Evolutionary conservation across 441 rosid genomes (phyloP), one percentile per base, ranked within the genome.

Genomic region (Erodium chrysanthum): DNA sequence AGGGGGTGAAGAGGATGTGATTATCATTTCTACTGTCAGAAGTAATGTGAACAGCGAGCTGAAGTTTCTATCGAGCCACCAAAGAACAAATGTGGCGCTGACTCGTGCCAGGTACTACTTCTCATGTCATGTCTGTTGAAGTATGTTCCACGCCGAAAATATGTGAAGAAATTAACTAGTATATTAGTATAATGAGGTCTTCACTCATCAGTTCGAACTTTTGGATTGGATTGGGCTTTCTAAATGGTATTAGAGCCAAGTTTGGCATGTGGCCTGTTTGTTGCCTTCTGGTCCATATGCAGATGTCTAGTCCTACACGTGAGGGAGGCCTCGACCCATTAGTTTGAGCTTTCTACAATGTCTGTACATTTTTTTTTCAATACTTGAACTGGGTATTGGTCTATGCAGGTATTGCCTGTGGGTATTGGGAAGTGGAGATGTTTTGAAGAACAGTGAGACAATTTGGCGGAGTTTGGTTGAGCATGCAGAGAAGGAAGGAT

Each of bases 1-100:
- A 23, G 87, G 85, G 0, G 68, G 75, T 1, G 84, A 83, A 67
- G 79, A 75, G 68, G 84, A 83, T 62, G 58, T 83, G 1, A 74
- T 81, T 29, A 70, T 83, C 0, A 9, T 83, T 0, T 79, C 83
- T 2, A 79, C 80, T 0, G 82, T 79, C 0, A 77, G 80, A 69
- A 75, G 75, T 3, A 74, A 79, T 23, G 10, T 1, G 2, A 10
- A 33, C 0, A 75, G 74, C 58, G 66, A 58, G 0, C 64, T 78
- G 44, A 77, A 75, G 18, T 71, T 74, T 31, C 50, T 76, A 35
- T 54, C 80, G 0, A 59, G 62, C 15, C 18, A 5, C 0, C 79
- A 75, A 10, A 74, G 77, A 37, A 64, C 69, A 10, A 81, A 81
- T 68, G 76, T 81, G 8, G 79, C 84, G 23, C 71, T 81, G 22